Percentiles rank a stretch among this genome's conserved stretches.
Conservation (phyloP, 1,284 basidiomycete species). For the Phaffia rhodozyma region DNA sequence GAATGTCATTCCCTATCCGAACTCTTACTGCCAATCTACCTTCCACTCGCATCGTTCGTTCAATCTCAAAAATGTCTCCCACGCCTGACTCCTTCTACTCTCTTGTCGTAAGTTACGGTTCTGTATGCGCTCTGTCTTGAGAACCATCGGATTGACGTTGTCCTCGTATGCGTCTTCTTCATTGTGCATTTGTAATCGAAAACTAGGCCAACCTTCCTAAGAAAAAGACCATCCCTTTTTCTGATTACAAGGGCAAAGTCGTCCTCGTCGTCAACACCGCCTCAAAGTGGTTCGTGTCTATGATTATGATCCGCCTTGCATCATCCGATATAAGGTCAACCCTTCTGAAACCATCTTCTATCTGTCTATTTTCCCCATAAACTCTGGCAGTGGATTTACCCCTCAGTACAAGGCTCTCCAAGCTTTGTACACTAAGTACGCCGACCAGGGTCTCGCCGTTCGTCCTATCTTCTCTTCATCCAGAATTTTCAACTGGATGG, state of each 20-base stretch:
- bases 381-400: neutral
- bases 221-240: neutral
- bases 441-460: neutral
- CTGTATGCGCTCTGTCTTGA: neutral
- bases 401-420: constrained; percentile 18
- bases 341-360: neutral
- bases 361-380: neutral
- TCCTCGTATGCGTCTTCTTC: neutral
- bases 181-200: neutral
- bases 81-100: neutral
- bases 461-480: neutral
- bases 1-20: neutral
- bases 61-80: neutral
- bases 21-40: neutral
- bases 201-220: neutral
- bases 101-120: neutral
- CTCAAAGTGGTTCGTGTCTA: constrained; percentile 34
- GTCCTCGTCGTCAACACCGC: constrained; percentile 45
- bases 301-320: neutral
- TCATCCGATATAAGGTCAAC: no score
- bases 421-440: constrained; percentile 32
- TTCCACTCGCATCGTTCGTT: neutral
- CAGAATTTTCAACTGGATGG: no score
- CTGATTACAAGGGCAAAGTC: constrained; percentile 39
- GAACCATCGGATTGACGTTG: neutral